Evolutionary conservation across 2,329 filamentous ascomycete species (phyloP), one percentile per base, ranked within the genome.

Genomic region (Colletotrichum theobromicola): DNA sequence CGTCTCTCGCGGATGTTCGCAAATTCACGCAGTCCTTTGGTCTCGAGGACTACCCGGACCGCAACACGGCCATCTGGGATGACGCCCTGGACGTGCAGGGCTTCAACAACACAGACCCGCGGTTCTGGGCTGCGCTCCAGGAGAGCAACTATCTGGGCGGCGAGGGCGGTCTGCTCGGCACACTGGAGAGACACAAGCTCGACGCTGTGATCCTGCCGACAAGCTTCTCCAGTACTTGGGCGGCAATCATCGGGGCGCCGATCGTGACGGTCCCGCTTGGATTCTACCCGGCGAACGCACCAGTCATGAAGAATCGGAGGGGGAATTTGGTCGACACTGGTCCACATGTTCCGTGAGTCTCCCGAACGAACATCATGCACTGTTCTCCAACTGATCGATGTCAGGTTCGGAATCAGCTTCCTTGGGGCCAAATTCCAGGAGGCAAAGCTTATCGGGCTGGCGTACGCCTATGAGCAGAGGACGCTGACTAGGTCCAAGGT

Each of bases 401-500:
- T 15, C 13, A 75, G 75, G 88, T 93, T 93, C 78, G 92, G 92
- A 0, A 81, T 94, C 26, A 86, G 85, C 15, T 94, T 94, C 78
- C 83, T 93, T 64, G 93, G 92, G 0, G 80, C 80, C 2, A 86
- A 85, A 60, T 94, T 90, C 84, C 88, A 85, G 42, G 92, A 94
- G 80, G 89, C 88, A 74, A 86, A 82, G 18, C 79, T 94, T 75
- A 90, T 94, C 72, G 90, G 90, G 2, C 87, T 91, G 79, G 93
- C 92, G 9, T 94, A 93, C 84, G 92, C 91, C 3, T 94, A 90
- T 81, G 93, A 94, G 84, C 91, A 93, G 83, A 84, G 86, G 77
- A 93, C 83, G 1, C 65, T 76, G 35, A 78, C 79, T 4, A 78
- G 83, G 16, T 65, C 78, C 9, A 77, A 77, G 58, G 71, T 82